phyloP scores from a whole-genome alignment of 1,284 basidiomycete species.

The Kwoniella shivajii region DNA sequence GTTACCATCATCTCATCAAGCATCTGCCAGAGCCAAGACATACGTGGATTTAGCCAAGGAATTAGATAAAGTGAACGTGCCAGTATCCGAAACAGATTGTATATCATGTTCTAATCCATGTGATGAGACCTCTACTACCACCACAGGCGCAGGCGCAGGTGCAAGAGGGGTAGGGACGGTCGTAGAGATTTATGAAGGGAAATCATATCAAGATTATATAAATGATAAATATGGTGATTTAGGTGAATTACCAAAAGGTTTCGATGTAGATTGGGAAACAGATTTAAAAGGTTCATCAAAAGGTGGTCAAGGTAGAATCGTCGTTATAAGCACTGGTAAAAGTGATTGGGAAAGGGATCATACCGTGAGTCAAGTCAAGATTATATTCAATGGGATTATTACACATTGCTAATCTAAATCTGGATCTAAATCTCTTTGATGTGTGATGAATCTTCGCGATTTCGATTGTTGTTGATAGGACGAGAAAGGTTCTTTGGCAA shows the following conservation, averaged over 20 bases:
- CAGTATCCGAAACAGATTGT: constrained; percentile 71
- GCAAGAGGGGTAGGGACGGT: constrained; percentile 21
- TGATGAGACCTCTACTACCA: constrained; percentile 58
- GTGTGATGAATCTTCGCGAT: not conserved
- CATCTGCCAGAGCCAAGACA: constrained; percentile 27
- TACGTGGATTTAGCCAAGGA: constrained; percentile 46
- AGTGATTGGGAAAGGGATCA: constrained; percentile 81
- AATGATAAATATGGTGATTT: constrained; percentile 60
- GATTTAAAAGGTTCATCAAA: constrained; percentile 80
- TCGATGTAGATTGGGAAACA: constrained; percentile 74
- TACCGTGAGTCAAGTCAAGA: constrained; percentile 53
- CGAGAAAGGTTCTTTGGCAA: constrained; percentile 28
- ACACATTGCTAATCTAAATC: not conserved
- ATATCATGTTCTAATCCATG: constrained; percentile 76
- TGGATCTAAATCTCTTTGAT: not conserved
- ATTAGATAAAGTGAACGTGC: constrained; percentile 62
- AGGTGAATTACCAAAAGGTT: constrained; percentile 68
- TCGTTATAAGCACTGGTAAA: constrained; percentile 85
- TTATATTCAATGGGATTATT: not conserved
- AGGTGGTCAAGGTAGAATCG: constrained; percentile 75
- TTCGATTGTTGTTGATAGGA: constrained; percentile 10
- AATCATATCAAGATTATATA: constrained; percentile 39
- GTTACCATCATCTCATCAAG: constrained; percentile 26
- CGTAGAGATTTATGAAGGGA: constrained; percentile 40
- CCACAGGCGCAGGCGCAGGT: constrained; percentile 52